These are phyloP conservation scores for Saraca asoca DNA, from an alignment of 331 rosid species.

Conservation along the genomic window DNA sequence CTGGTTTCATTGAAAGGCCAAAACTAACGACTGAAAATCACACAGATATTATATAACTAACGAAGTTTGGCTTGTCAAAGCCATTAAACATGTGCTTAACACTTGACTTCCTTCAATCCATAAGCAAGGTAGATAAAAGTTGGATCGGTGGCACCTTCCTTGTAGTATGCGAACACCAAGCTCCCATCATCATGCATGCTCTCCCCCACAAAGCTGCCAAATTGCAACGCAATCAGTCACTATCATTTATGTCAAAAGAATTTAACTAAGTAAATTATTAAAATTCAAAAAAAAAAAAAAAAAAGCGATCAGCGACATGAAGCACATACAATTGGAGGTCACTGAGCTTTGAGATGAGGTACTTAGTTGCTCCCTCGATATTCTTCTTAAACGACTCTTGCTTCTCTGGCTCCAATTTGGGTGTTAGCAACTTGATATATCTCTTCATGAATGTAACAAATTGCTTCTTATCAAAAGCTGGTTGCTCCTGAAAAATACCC, in stretches of 20 bases:
- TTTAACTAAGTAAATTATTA: too few species aligned
- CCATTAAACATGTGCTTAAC: constrained; percentile 41
- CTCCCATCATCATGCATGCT: constrained; percentile 79
- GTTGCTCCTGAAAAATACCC: constrained; percentile 67
- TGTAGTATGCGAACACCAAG: constrained; percentile 86
- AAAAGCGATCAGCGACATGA: too few species aligned
- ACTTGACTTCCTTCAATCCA: constrained; percentile 92
- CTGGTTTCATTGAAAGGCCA: neutral
- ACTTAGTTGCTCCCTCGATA: constrained; percentile 80
- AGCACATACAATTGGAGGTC: constrained; percentile 80
- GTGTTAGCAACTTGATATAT: constrained; percentile 65
- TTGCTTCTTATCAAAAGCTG: constrained; percentile 72
- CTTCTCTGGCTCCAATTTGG: constrained; percentile 51
- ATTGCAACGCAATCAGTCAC: constrained; percentile 9
- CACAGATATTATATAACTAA: neutral
- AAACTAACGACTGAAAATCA: neutral
- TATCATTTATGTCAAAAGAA: neutral
- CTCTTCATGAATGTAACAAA: constrained; percentile 66
- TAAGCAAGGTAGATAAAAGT: constrained; percentile 72
- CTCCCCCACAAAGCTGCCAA: constrained; percentile 89
- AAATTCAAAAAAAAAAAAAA: neutral
- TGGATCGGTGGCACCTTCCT: constrained; percentile 89
- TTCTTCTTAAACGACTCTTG: constrained; percentile 63
- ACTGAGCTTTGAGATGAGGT: constrained; percentile 58
- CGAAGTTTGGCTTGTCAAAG: neutral